A percentile compares a stretch with the other conserved stretches of the same genome.
These are phyloP conservation scores for Centrapalus pauciflorus DNA, from an alignment of 129 eudicot species.

Conservation along the genomic window DNA sequence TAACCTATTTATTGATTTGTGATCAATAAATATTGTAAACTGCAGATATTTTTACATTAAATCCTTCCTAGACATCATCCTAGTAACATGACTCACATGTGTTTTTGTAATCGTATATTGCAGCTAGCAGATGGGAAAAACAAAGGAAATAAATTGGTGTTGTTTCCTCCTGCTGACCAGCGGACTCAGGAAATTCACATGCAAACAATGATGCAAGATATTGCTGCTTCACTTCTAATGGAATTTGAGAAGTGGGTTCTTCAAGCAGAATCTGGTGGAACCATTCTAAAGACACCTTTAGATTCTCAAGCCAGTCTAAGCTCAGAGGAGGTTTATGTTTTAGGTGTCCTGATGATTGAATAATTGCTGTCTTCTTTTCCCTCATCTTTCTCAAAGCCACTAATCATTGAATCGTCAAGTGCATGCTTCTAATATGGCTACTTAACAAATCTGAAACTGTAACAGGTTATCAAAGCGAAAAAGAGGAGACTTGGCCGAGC, in stretches of 20 bases:
- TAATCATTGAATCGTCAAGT: conserved; percentile 3
- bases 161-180: conserved; percentile 95
- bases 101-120: conserved; percentile 24
- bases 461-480: conserved; percentile 88
- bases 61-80: not conserved
- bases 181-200: conserved; percentile 86
- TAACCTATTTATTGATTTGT: conserved; percentile 2
- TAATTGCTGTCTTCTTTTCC: conserved; percentile 19
- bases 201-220: conserved; percentile 97
- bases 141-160: conserved; percentile 58
- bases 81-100: conserved; percentile 12
- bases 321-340: conserved; percentile 99
- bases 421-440: conserved; percentile 7
- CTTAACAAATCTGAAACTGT: conserved; percentile 25
- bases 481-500: conserved; percentile 97
- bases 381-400: not conserved
- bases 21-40: not conserved
- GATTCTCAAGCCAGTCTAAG: conserved; percentile 99
- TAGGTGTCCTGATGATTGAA: conserved; percentile 77
- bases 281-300: conserved; percentile 92
- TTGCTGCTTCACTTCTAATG: conserved; percentile 97
- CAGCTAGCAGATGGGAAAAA: conserved; percentile 74
- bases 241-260: conserved; percentile 93
- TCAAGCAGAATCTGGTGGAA: conserved; percentile 97
- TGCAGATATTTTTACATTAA: not conserved